A percentile compares a stretch with the other conserved stretches of the same genome.
phyloP scores from a whole-genome alignment of 1,284 basidiomycete species.

The Fistulinella cinereoalba region DNA sequence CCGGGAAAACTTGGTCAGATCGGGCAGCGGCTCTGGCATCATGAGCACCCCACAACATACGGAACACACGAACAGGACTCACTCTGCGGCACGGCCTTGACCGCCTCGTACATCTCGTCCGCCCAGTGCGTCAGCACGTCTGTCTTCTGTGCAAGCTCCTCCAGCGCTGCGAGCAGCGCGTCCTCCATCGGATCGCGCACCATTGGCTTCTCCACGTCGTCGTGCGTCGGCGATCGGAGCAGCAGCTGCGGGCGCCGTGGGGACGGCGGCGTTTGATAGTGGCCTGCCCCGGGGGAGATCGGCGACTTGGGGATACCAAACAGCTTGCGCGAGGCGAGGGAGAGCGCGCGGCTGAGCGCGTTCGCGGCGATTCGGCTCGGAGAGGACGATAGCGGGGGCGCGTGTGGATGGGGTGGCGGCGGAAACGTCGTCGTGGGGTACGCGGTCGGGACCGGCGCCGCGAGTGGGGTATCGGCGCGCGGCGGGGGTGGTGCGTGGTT shows the following conservation, averaged over 20 bases:
- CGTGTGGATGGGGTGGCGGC: constrained; percentile 49
- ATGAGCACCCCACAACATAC: constrained; percentile 6
- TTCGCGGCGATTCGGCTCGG: constrained; percentile 65
- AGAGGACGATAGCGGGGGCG: constrained; percentile 58
- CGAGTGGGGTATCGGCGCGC: constrained; percentile 25
- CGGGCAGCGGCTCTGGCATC: constrained; percentile 63
- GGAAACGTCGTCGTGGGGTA: constrained; percentile 56
- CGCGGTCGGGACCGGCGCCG: constrained; percentile 26
- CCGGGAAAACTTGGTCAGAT: constrained; percentile 66
- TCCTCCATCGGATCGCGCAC: constrained; percentile 80
- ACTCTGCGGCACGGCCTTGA: constrained; percentile 77
- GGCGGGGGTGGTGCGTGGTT: constrained; percentile 23
- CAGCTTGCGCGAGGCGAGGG: constrained; percentile 85
- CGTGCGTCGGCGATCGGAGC: constrained; percentile 36
- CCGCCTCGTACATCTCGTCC: constrained; percentile 86
- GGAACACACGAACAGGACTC: constrained; percentile 31
- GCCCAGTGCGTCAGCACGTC: constrained; percentile 91
- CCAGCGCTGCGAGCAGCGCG: constrained; percentile 69
- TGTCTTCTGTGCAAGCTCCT: constrained; percentile 94
- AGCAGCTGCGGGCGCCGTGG: constrained; percentile 53
- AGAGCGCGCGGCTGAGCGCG: constrained; percentile 83
- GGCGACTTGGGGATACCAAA: constrained; percentile 60
- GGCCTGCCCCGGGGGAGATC: constrained; percentile 37
- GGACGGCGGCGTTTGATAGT: constrained; percentile 44
- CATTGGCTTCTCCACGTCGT: constrained; percentile 27